Evolutionary conservation across 108 stramenopile species (phyloP).

Genomic region (Nitzschia sp.): DNA sequence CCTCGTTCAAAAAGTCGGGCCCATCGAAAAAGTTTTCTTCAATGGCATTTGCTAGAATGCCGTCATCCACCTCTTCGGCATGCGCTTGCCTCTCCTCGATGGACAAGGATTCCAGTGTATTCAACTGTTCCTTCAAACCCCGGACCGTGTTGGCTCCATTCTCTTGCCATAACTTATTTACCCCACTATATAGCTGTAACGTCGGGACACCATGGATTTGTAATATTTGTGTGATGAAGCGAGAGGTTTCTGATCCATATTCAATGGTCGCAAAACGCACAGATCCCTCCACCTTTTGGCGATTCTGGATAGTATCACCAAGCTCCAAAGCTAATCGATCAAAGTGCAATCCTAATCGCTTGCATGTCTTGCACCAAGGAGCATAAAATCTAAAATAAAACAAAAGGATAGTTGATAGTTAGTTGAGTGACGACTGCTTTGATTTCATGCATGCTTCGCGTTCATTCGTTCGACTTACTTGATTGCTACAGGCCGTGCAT

Average conservation of each 20-base stretch:
- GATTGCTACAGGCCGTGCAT: constrained; percentile 24
- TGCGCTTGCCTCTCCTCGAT: neutral
- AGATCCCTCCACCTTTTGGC: constrained; percentile 15
- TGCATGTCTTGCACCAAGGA: constrained; percentile 36
- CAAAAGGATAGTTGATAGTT: neutral
- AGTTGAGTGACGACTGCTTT: no score
- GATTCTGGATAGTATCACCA: constrained; percentile 18
- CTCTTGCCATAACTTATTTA: constrained; percentile 16
- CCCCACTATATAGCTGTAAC: constrained; percentile 27
- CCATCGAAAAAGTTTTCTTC: constrained; percentile 32
- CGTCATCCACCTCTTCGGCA: constrained; percentile 27
- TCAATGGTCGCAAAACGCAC: constrained; percentile 25
- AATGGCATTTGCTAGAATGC: constrained; percentile 19
- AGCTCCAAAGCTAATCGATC: constrained; percentile 24
- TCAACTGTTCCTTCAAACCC: constrained; percentile 2
- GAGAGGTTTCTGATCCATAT: constrained; percentile 4
- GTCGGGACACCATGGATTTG: constrained; percentile 25
- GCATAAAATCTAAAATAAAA: constrained; percentile 26
- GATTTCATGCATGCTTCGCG: no score
- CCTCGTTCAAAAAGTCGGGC: constrained; percentile 29
- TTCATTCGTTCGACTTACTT: constrained; percentile 25
- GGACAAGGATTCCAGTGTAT: neutral
- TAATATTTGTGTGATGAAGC: constrained; percentile 19
- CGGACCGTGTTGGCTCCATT: constrained; percentile 8
- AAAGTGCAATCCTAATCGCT: constrained; percentile 24